Conservation (phyloP, 1,139 yeast genomes). For the Nakaseomyces sp. region DNA sequence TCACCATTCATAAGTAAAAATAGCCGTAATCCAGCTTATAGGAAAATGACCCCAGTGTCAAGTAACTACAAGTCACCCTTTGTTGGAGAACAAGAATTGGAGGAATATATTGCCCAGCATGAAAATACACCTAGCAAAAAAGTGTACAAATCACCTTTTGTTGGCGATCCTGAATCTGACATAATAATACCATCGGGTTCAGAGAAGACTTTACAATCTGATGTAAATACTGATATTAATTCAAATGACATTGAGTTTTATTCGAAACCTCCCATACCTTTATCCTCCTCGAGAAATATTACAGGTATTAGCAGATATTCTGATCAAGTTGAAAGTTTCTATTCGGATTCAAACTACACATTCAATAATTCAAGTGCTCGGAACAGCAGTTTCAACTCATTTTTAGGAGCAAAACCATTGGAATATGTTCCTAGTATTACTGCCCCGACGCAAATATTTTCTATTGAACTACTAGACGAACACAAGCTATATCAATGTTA, state of each 20-base stretch:
- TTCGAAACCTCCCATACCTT: constrained; percentile 17
- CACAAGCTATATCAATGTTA: constrained; percentile 43
- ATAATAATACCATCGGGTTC: constrained; percentile 3
- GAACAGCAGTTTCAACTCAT: constrained; percentile 28
- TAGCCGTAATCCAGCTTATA: not conserved
- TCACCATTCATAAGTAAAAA: constrained; percentile 3
- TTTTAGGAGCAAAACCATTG: constrained; percentile 31
- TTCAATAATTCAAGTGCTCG: constrained; percentile 27
- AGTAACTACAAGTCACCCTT: constrained; percentile 15
- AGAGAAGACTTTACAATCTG: not conserved
- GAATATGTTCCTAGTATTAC: constrained; percentile 46
- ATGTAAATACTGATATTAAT: not conserved
- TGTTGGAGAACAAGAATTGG: constrained; percentile 13
- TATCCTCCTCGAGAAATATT: constrained; percentile 14
- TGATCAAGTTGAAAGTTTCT: constrained; percentile 27
- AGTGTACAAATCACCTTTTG: constrained; percentile 5
- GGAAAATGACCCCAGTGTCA: constrained; percentile 5
- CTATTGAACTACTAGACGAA: constrained; percentile 42
- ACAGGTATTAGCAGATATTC: constrained; percentile 23
- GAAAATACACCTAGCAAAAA: not conserved
- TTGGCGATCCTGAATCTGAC: constrained; percentile 1
- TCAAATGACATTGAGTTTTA: constrained; percentile 10
- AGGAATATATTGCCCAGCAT: constrained; percentile 7
- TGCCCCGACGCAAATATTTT: constrained; percentile 50
- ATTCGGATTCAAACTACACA: constrained; percentile 30